Conservation (phyloP, 257 asterid species). For the Leonotis leonurus region DNA sequence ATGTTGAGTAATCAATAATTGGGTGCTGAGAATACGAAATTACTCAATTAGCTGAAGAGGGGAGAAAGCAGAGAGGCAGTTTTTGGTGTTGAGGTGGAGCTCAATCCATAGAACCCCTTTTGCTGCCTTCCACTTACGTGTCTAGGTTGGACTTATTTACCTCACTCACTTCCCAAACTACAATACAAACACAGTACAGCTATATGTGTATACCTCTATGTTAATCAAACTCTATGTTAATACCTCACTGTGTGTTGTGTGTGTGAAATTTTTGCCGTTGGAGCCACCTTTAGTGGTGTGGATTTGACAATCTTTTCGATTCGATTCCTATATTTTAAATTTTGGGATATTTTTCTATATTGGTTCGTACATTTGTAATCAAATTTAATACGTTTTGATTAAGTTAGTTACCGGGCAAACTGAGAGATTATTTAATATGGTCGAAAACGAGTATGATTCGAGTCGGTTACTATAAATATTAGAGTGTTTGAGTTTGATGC, state of each 20-base stretch:
- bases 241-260: constrained; percentile 6
- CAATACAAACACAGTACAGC: not conserved
- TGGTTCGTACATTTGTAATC: too few species aligned
- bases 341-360: too few species aligned
- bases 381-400: too few species aligned
- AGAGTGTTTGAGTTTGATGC: too few species aligned
- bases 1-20: constrained; percentile 26
- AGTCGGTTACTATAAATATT: too few species aligned
- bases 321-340: too few species aligned
- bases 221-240: too few species aligned
- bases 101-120: constrained; percentile 39
- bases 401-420: too few species aligned
- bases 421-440: too few species aligned
- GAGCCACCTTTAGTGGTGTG: not conserved
- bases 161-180: not conserved
- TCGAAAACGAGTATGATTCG: too few species aligned
- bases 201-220: not conserved
- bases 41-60: constrained; percentile 10
- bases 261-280: not conserved
- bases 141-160: constrained; percentile 24
- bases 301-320: not conserved
- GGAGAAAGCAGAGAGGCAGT: constrained; percentile 12
- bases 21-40: too few species aligned
- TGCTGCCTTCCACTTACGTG: constrained; percentile 29
- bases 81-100: constrained; percentile 39